Conservation (phyloP, 2,329 filamentous ascomycete genomes). For the Ceratocystis albifundus region DNA sequence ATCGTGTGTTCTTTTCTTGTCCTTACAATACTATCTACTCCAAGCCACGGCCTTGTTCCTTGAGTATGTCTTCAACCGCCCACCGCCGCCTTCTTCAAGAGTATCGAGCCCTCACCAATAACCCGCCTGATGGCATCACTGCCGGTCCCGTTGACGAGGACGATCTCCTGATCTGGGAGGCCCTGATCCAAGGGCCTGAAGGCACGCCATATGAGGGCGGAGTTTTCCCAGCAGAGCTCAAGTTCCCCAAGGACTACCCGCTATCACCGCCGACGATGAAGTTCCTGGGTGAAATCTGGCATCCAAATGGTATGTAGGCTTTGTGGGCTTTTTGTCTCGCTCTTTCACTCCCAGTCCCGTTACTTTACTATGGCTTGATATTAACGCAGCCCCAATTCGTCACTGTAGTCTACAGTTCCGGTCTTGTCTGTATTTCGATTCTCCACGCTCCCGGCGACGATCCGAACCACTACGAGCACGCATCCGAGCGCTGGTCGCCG, state of each 20-base stretch:
- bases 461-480: constrained; percentile 95
- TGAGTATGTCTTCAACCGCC: constrained; percentile 49
- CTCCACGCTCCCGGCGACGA: constrained; percentile 92
- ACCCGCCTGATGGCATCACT: constrained; percentile 94
- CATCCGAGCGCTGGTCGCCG: constrained; percentile 88
- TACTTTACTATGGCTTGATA: background rate
- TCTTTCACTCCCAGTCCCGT: background rate
- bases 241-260: constrained; percentile 95
- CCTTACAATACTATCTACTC: background rate
- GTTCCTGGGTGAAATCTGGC: constrained; percentile 88
- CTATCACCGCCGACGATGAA: constrained; percentile 91
- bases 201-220: constrained; percentile 94
- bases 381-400: background rate
- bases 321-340: background rate
- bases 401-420: constrained; percentile 68
- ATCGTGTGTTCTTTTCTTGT: background rate
- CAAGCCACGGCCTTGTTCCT: background rate
- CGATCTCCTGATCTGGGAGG: constrained; percentile 93
- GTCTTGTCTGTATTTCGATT: constrained; percentile 95
- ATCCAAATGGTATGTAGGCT: constrained; percentile 67
- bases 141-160: constrained; percentile 89
- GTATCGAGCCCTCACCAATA: constrained; percentile 86
- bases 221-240: constrained; percentile 87
- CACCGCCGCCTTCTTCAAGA: constrained; percentile 84
- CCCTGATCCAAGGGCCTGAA: constrained; percentile 86